phyloP scores from a whole-genome alignment of 305 asterid genomes.

The Fraxinus angustifolia region DNA sequence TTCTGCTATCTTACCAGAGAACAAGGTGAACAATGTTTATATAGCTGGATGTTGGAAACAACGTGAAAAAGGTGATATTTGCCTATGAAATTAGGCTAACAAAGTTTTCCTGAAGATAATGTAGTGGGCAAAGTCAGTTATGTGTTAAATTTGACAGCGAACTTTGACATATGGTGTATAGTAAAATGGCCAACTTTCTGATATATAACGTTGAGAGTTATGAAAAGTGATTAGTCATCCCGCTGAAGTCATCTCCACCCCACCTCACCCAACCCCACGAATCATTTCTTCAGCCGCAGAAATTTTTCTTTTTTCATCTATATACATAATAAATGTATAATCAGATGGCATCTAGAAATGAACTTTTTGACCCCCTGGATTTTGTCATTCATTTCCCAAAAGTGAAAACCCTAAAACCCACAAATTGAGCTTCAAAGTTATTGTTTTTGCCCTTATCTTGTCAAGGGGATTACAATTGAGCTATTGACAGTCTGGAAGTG shows the following conservation, averaged over 20 bases:
- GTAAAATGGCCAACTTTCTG: neutral
- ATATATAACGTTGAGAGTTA: neutral
- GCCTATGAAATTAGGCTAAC: neutral
- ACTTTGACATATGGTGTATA: neutral
- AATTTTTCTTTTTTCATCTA: neutral
- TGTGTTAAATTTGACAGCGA: neutral
- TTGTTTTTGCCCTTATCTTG: neutral
- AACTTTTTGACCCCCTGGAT: neutral
- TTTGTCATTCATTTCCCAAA: neutral
- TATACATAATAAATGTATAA: neutral
- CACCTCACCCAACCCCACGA: neutral
- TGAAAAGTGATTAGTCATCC: neutral
- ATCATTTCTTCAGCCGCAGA: neutral
- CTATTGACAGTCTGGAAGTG: neutral
- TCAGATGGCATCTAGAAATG: neutral
- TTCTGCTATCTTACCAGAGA: neutral
- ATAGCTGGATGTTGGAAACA: neutral
- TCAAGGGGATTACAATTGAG: neutral
- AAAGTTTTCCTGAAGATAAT: neutral
- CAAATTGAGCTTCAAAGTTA: neutral
- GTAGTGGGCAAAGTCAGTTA: neutral
- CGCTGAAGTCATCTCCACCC: neutral
- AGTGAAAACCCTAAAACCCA: neutral
- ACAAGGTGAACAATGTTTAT: neutral
- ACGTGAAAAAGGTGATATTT: neutral